A percentile compares a stretch with the other conserved stretches of the same genome.
These are phyloP conservation scores for Hypoxylon sp. DNA, from an alignment of 2,329 filamentous ascomycete genomes.

Conservation along the genomic window DNA sequence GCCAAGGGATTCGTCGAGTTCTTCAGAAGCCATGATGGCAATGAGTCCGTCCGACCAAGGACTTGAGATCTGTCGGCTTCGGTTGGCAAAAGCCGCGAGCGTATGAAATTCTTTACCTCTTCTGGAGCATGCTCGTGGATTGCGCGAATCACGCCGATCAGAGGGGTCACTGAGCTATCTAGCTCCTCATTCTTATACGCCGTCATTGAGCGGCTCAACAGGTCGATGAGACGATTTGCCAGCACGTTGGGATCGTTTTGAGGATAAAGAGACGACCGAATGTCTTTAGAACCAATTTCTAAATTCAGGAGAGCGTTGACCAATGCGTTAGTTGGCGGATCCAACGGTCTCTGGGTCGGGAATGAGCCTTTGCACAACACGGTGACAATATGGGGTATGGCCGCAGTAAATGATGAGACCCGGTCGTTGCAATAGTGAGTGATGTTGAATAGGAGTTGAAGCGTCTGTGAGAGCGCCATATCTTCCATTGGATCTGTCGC, in stretches of 20 bases:
- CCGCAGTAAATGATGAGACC: constrained; percentile 73
- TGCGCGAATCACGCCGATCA: constrained; percentile 80
- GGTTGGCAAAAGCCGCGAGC: constrained; percentile 79
- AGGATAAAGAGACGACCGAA: constrained; percentile 75
- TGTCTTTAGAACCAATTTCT: constrained; percentile 72
- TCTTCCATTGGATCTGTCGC: constrained; percentile 74
- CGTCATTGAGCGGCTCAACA: constrained; percentile 77
- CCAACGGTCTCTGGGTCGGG: constrained; percentile 75
- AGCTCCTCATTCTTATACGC: constrained; percentile 78
- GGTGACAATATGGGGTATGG: constrained; percentile 78
- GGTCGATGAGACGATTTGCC: constrained; percentile 75
- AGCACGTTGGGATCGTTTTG: constrained; percentile 71
- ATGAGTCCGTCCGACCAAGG: constrained; percentile 80
- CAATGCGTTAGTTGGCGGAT: constrained; percentile 78
- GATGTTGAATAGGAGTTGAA: constrained; percentile 92
- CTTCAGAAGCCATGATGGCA: constrained; percentile 83
- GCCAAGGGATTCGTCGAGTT: constrained; percentile 82
- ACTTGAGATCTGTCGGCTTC: constrained; percentile 82
- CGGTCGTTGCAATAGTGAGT: constrained; percentile 80
- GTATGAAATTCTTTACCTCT: constrained; percentile 73
- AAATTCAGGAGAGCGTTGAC: constrained; percentile 88
- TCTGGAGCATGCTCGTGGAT: constrained; percentile 79
- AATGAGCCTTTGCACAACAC: constrained; percentile 75
- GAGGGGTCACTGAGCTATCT: constrained; percentile 78
- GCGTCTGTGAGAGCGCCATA: constrained; percentile 85